Conservation (phyloP, 73 alveolate species). For the Tetrahymena thermophila region DNA sequence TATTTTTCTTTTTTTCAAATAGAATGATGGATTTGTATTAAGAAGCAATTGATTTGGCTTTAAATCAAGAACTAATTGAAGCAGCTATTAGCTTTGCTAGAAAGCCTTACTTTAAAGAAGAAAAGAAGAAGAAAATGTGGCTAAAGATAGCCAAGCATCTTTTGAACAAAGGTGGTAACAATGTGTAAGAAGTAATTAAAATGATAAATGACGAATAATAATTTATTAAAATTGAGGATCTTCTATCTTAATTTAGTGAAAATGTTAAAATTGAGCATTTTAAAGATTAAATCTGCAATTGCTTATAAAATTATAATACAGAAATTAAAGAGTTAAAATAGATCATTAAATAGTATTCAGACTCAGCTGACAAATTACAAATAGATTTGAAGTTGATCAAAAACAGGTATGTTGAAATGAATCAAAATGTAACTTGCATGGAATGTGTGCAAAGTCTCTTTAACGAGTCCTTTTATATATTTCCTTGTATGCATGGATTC, state of each 20-base stretch:
- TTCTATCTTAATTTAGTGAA: slow-evolving; percentile 88
- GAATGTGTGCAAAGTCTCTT: slow-evolving; percentile 59
- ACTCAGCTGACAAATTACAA: slow-evolving; percentile 82
- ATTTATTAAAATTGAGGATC: slow-evolving; percentile 90
- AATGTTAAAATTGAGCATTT: slow-evolving; percentile 86
- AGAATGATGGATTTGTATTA: slow-evolving; percentile 84
- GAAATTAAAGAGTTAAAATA: slow-evolving; percentile 82
- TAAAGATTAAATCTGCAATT: slow-evolving; percentile 88
- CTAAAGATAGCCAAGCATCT: slow-evolving; percentile 82
- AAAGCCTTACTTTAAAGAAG: slow-evolving; percentile 72
- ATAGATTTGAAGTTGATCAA: slow-evolving; percentile 81
- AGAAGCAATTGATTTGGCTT: slow-evolving; percentile 90
- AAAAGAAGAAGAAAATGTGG: slow-evolving; percentile 90
- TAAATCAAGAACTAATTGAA: slow-evolving; percentile 71
- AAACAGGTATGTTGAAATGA: slow-evolving; percentile 80
- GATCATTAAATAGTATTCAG: slow-evolving; percentile 76
- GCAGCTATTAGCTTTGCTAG: slow-evolving; percentile 90
- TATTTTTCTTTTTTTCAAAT: background rate
- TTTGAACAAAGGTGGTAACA: slow-evolving; percentile 47
- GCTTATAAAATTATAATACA: slow-evolving; percentile 84
- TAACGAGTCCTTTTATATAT: slow-evolving; percentile 66
- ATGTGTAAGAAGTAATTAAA: slow-evolving; percentile 71
- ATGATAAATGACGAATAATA: slow-evolving; percentile 76
- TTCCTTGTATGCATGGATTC: slow-evolving; percentile 88
- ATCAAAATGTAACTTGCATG: slow-evolving; percentile 68